Conservation (phyloP, 2,329 filamentous ascomycete genomes). For the Fonsecaea multimorphosa region DNA sequence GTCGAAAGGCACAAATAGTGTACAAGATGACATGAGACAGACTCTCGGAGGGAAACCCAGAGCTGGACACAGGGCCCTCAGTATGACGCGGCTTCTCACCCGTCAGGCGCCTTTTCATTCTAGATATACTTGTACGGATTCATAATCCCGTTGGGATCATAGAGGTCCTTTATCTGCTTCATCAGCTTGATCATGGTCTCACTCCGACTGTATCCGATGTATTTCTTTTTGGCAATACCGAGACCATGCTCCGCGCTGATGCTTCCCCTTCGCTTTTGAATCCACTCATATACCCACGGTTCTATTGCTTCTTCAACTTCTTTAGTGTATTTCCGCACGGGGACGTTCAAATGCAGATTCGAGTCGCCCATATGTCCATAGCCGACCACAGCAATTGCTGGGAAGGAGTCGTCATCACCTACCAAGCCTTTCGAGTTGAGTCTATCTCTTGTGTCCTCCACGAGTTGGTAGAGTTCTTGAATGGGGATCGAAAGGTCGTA, state of each 20-base stretch:
- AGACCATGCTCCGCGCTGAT: conserved; percentile 97
- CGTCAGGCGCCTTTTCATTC: background rate
- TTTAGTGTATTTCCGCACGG: conserved; percentile 82
- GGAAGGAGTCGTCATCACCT: conserved; percentile 74
- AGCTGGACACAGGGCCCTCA: background rate
- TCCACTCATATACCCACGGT: conserved; percentile 98
- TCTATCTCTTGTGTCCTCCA: conserved; percentile 79
- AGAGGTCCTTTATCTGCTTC: conserved; percentile 92
- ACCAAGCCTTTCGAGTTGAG: conserved; percentile 77
- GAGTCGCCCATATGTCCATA: conserved; percentile 99
- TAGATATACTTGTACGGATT: conserved; percentile 96
- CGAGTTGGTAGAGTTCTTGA: conserved; percentile 81
- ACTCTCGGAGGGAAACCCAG: background rate
- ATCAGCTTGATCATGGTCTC: conserved; percentile 87
- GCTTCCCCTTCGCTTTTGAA: conserved; percentile 82
- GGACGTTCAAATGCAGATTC: conserved; percentile 92
- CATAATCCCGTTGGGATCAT: conserved; percentile 98
- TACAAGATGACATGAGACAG: background rate
- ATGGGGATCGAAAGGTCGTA: conserved; percentile 97
- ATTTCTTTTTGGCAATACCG: conserved; percentile 93
- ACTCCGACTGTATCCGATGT: conserved; percentile 88
- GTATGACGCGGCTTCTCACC: conserved; percentile 2
- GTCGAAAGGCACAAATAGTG: background rate
- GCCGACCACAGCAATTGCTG: conserved; percentile 87
- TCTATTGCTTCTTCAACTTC: conserved; percentile 85